A percentile compares a stretch with the other conserved stretches of the same genome.
Evolutionary conservation across 805 yeast genomes (phyloP).

Genomic region (Kuraishia piskuri): DNA sequence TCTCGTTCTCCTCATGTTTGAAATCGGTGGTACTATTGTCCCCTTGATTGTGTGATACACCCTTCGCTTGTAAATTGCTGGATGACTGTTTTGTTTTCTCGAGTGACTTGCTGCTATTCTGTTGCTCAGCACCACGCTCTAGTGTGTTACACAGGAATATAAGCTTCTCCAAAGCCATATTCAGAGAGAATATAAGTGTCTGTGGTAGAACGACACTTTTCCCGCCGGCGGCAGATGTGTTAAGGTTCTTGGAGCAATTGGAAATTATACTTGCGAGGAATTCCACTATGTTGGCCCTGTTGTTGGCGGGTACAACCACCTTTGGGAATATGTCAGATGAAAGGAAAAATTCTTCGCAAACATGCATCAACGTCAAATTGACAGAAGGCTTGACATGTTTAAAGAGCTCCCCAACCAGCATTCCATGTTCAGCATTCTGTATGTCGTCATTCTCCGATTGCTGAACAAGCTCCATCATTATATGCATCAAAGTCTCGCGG

Average conservation of each 20-base stretch:
- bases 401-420: slow-evolving; percentile 29
- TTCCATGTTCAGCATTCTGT: slow-evolving; percentile 5
- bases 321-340: slow-evolving; percentile 32
- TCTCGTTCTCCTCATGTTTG: slow-evolving; percentile 7
- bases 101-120: background rate
- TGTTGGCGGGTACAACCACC: slow-evolving; percentile 8
- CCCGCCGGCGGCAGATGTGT: background rate
- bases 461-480: slow-evolving; percentile 3
- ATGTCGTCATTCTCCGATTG: slow-evolving; percentile 2
- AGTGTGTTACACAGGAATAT: slow-evolving; percentile 17
- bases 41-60: background rate
- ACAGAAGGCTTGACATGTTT: slow-evolving; percentile 22
- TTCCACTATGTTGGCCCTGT: slow-evolving; percentile 23
- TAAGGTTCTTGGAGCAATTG: slow-evolving; percentile 30
- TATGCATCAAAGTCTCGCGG: slow-evolving; percentile 4
- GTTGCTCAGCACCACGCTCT: background rate
- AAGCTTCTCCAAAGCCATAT: slow-evolving; percentile 29
- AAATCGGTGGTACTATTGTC: slow-evolving; percentile 6
- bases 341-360: slow-evolving; percentile 32
- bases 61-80: background rate
- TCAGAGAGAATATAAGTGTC: slow-evolving; percentile 31
- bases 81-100: background rate
- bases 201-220: slow-evolving; percentile 20
- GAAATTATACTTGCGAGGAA: slow-evolving; percentile 35
- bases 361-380: slow-evolving; percentile 24